phyloP scores from a whole-genome alignment of 129 eudicot species.

The Centrapalus pauciflorus region DNA sequence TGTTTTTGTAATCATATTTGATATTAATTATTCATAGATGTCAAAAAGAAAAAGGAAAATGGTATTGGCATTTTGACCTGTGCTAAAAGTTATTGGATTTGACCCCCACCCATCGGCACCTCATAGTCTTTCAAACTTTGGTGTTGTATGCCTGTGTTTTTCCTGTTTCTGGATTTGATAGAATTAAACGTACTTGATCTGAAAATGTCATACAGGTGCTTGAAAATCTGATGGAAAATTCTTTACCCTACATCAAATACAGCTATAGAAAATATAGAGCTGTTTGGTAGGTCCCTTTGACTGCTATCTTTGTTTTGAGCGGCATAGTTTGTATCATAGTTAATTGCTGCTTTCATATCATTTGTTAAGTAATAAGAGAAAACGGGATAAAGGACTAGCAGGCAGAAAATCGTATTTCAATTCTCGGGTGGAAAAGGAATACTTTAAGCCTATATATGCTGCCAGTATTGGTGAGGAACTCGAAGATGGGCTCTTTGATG shows the following conservation, averaged over 20 bases:
- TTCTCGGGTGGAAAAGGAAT: conserved; percentile 87
- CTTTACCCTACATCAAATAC: conserved; percentile 78
- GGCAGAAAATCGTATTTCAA: conserved; percentile 41
- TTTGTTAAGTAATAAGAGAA: conserved; percentile 54
- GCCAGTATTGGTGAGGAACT: conserved; percentile 89
- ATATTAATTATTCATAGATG: too few relatives aligned
- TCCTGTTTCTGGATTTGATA: not conserved
- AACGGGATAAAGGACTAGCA: conserved; percentile 49
- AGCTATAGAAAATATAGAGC: conserved; percentile 73
- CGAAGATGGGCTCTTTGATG: conserved; percentile 99
- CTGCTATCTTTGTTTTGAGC: not conserved
- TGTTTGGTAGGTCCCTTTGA: conserved; percentile 45
- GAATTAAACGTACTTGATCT: not conserved
- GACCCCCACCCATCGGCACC: too few relatives aligned
- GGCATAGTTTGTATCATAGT: not conserved
- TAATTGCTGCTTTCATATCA: conserved; percentile 6
- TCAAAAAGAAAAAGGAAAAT: too few relatives aligned
- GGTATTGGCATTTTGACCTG: too few relatives aligned
- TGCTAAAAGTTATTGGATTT: too few relatives aligned
- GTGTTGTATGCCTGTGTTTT: not conserved
- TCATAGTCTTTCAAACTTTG: not conserved
- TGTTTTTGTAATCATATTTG: too few relatives aligned
- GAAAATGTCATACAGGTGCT: conserved; percentile 52
- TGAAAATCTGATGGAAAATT: conserved; percentile 73
- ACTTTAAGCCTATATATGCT: conserved; percentile 71